These are phyloP conservation scores for Emergomyces africanus DNA, from an alignment of 2,329 filamentous ascomycete genomes.

Conservation along the genomic window DNA sequence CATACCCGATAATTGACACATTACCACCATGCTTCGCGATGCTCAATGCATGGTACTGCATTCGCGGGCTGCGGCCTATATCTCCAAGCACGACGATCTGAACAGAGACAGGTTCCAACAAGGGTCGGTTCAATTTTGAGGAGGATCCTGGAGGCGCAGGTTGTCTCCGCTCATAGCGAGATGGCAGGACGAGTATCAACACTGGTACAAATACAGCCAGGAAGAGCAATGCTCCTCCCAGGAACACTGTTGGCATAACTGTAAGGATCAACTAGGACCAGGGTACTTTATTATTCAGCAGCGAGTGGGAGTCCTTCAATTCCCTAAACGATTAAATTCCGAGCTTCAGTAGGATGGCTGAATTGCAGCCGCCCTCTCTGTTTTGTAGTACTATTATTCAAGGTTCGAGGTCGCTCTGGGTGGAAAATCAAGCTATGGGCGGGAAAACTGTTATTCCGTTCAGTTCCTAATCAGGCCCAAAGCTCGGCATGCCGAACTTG, in stretches of 20 bases:
- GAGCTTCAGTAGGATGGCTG: background rate
- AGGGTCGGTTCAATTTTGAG: background rate
- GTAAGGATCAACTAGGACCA: background rate
- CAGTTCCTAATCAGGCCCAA: background rate
- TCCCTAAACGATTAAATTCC: background rate
- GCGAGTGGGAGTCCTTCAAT: background rate
- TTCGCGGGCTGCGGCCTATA: slow-evolving; percentile 87
- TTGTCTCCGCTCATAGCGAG: background rate
- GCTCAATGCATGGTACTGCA: slow-evolving; percentile 96
- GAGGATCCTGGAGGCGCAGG: background rate
- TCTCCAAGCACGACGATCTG: slow-evolving; percentile 79
- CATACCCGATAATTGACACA: slow-evolving; percentile 80
- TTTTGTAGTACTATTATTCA: too few relatives aligned
- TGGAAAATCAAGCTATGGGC: too few relatives aligned
- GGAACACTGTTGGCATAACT: background rate
- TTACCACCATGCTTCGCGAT: slow-evolving; percentile 68
- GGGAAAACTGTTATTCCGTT: too few relatives aligned
- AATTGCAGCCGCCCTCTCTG: background rate
- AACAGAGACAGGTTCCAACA: background rate
- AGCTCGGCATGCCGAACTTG: background rate
- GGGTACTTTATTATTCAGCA: background rate
- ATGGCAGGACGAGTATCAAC: background rate
- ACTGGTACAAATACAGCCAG: background rate
- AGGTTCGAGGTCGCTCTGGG: too few relatives aligned
- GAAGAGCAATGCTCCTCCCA: background rate